Evolutionary conservation across 768 basidiomycete species (phyloP).

Genomic region (Tephrocybe sp.): DNA sequence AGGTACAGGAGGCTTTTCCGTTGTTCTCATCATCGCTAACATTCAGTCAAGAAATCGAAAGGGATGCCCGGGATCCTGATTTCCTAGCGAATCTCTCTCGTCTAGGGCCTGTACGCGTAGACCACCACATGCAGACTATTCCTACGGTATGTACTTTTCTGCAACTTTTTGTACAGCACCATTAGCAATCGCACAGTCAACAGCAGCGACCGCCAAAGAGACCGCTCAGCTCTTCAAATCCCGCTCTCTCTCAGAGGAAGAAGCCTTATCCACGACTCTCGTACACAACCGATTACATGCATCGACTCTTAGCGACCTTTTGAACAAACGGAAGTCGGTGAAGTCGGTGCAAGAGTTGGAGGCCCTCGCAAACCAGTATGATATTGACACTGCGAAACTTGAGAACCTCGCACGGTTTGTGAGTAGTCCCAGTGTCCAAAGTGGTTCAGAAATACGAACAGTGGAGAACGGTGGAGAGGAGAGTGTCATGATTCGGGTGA

Average conservation of each 20-base stretch:
- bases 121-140: constrained; percentile 56
- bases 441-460: constrained; percentile 38
- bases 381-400: constrained; percentile 50
- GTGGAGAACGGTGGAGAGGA: constrained; percentile 58
- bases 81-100: constrained; percentile 61
- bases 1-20: constrained; percentile 30
- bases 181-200: constrained; percentile 6
- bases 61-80: constrained; percentile 69
- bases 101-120: constrained; percentile 69
- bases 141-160: constrained; percentile 38
- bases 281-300: constrained; percentile 57
- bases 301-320: constrained; percentile 47
- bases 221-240: constrained; percentile 49
- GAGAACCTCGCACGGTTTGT: constrained; percentile 53
- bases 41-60: constrained; percentile 47
- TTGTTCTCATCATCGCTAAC: constrained; percentile 3
- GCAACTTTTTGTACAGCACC: not conserved
- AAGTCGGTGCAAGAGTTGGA: constrained; percentile 40
- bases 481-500: constrained; percentile 45
- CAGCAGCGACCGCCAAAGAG: constrained; percentile 16
- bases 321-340: constrained; percentile 60
- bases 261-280: constrained; percentile 40
- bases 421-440: constrained; percentile 61
- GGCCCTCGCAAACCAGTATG: constrained; percentile 51
- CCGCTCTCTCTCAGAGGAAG: constrained; percentile 51